Evolutionary conservation across 768 basidiomycete genomes (phyloP).

Genomic region (Russula sp.): DNA sequence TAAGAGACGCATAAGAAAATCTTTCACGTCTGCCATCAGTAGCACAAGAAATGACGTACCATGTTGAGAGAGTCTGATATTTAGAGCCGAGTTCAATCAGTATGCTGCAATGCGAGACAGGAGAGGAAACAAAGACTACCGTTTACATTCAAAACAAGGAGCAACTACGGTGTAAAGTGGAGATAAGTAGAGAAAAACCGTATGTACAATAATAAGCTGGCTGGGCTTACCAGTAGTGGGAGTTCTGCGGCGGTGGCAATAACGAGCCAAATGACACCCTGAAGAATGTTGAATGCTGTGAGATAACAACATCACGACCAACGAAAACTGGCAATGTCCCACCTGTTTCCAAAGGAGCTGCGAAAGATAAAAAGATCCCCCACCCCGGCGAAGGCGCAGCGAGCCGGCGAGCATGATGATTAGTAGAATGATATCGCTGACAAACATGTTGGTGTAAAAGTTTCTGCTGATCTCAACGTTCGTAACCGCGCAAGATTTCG

Average conservation of each 20-base stretch:
- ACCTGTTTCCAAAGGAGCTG: not conserved
- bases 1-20: too few species aligned
- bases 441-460: not conserved
- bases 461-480: not conserved
- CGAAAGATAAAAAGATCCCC: not conserved
- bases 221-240: not conserved
- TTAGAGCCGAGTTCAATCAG: too few species aligned
- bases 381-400: not conserved
- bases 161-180: too few species aligned
- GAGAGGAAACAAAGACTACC: too few species aligned
- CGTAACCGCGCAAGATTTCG: not conserved
- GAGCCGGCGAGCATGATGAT: not conserved
- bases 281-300: not conserved
- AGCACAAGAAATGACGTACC: too few species aligned
- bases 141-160: too few species aligned
- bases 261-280: not conserved
- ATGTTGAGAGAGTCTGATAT: too few species aligned
- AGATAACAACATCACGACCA: not conserved
- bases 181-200: too few species aligned
- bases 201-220: not conserved
- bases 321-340: not conserved
- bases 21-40: too few species aligned
- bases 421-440: not conserved
- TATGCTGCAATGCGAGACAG: too few species aligned
- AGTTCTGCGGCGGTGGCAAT: not conserved